A percentile compares a stretch with the other conserved stretches of the same genome.
Evolutionary conservation across 106 monocot species (phyloP).

Genomic region (Dendrobium chrysotoxum): DNA sequence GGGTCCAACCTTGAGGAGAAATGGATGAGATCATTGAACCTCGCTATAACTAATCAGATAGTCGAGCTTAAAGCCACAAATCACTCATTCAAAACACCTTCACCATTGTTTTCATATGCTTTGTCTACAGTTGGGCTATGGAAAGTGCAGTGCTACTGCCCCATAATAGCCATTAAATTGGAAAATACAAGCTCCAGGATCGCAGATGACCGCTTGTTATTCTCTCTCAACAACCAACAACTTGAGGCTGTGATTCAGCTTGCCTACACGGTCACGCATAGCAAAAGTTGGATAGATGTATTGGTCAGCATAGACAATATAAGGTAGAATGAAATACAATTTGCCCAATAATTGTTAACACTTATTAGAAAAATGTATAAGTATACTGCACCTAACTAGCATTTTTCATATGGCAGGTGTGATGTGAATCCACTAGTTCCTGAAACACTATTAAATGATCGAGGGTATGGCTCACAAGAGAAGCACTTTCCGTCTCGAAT

Average conservation of each 20-base stretch:
- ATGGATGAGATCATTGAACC: slow-evolving; percentile 70
- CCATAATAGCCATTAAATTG: slow-evolving; percentile 44
- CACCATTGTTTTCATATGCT: slow-evolving; percentile 62
- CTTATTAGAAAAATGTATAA: background rate
- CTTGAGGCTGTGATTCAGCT: slow-evolving; percentile 80
- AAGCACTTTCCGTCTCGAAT: slow-evolving; percentile 67
- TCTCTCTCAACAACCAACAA: slow-evolving; percentile 73
- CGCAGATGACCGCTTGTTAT: slow-evolving; percentile 59
- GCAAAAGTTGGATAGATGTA: slow-evolving; percentile 52
- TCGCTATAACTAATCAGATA: slow-evolving; percentile 62
- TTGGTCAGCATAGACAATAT: slow-evolving; percentile 59
- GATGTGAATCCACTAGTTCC: slow-evolving; percentile 42
- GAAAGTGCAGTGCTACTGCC: slow-evolving; percentile 82
- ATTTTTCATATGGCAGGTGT: slow-evolving; percentile 25
- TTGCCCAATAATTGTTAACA: background rate
- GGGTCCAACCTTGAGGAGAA: slow-evolving; percentile 71
- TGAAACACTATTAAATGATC: slow-evolving; percentile 41
- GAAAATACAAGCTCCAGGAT: slow-evolving; percentile 26
- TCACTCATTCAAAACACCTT: slow-evolving; percentile 27
- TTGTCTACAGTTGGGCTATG: slow-evolving; percentile 51
- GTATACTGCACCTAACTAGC: background rate
- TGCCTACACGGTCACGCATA: slow-evolving; percentile 35
- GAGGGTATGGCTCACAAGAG: slow-evolving; percentile 51
- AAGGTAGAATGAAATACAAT: slow-evolving; percentile 30
- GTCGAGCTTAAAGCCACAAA: slow-evolving; percentile 34